Conservation (phyloP, 106 monocot genomes). For the Vanilla planifolia region DNA sequence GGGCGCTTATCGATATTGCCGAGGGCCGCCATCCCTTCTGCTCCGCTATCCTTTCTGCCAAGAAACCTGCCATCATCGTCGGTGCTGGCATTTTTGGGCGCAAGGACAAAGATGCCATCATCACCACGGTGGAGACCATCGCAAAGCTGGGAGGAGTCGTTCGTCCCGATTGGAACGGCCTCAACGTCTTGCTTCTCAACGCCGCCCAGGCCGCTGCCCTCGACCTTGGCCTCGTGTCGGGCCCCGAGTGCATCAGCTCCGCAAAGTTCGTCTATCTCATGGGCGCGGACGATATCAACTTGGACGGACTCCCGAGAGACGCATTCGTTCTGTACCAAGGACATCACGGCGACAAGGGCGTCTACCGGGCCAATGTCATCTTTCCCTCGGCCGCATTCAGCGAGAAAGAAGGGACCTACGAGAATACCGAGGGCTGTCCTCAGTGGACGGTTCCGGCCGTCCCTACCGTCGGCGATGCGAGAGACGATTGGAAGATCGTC, state of each 20-base stretch:
- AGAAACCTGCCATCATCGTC: constrained; percentile 81
- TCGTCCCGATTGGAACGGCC: constrained; percentile 78
- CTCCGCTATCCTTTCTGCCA: constrained; percentile 60
- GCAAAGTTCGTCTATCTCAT: constrained; percentile 89
- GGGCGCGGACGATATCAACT: constrained; percentile 78
- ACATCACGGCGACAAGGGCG: constrained; percentile 91
- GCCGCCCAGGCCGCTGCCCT: constrained; percentile 96
- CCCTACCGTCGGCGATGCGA: constrained; percentile 94
- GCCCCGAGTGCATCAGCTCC: constrained; percentile 39
- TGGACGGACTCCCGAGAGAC: constrained; percentile 66
- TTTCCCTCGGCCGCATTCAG: constrained; percentile 87
- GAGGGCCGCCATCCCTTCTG: constrained; percentile 92
- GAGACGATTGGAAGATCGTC: constrained; percentile 98
- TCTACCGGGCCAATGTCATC: constrained; percentile 90
- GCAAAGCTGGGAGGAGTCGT: constrained; percentile 48
- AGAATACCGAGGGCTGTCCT: constrained; percentile 82
- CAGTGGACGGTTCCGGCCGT: constrained; percentile 97
- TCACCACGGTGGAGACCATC: constrained; percentile 56
- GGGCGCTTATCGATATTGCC: constrained; percentile 77
- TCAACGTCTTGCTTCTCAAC: constrained; percentile 76
- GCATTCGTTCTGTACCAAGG: constrained; percentile 98
- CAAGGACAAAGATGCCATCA: constrained; percentile 68
- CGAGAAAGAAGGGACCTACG: constrained; percentile 99
- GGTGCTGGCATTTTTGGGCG: constrained; percentile 73
- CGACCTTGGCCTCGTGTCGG: constrained; percentile 76